Conservation (phyloP, 2,329 filamentous ascomycete genomes). For the Torrubiellomyces zombiae region DNA sequence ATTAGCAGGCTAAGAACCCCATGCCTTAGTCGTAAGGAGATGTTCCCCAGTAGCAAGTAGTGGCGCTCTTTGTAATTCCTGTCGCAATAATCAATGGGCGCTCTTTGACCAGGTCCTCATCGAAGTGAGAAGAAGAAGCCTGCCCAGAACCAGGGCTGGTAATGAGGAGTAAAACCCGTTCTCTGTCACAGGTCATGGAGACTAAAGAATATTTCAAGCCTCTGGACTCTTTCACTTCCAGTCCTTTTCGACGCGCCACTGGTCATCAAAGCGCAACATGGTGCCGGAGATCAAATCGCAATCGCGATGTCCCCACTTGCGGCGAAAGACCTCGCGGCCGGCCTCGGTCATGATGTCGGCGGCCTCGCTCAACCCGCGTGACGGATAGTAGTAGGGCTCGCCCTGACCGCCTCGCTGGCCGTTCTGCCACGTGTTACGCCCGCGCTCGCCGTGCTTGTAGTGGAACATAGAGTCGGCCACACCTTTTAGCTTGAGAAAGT, state of each 20-base stretch:
- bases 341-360: slow-evolving; percentile 28
- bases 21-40: no score
- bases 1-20: no score
- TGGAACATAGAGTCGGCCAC: slow-evolving; percentile 19
- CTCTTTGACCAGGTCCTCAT: no score
- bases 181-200: no score
- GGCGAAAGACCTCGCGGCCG: slow-evolving; percentile 21
- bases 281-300: slow-evolving; percentile 22
- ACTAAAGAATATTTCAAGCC: no score
- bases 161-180: no score
- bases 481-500: slow-evolving; percentile 9
- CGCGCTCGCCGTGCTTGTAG: slow-evolving; percentile 22
- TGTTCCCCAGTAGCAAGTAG: no score
- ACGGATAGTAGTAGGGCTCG: slow-evolving; percentile 35
- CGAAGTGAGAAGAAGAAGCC: no score
- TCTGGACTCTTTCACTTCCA: no score
- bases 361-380: slow-evolving; percentile 24
- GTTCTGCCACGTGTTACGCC: slow-evolving; percentile 35
- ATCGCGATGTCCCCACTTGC: slow-evolving; percentile 29
- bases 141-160: no score
- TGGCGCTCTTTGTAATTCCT: no score
- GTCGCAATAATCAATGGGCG: no score
- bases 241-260: slow-evolving; percentile 28
- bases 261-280: slow-evolving; percentile 22
- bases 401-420: slow-evolving; percentile 32